Evolutionary conservation across 768 basidiomycete species (phyloP).

Genomic region (Termitomyces sp.): DNA sequence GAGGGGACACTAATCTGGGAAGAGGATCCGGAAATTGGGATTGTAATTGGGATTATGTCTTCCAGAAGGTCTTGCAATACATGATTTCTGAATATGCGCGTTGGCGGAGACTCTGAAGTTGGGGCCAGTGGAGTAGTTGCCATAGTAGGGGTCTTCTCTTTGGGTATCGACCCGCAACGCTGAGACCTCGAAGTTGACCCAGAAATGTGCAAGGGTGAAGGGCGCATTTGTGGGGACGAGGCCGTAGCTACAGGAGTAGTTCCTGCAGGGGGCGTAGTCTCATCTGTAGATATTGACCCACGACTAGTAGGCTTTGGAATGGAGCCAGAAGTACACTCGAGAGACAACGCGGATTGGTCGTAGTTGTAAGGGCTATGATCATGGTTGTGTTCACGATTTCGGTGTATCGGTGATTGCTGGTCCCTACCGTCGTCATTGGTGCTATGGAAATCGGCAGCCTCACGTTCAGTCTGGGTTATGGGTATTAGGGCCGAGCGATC

Average conservation of each 20-base stretch:
- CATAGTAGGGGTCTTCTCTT: neutral
- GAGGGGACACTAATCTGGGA: conserved; percentile 14
- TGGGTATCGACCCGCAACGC: neutral
- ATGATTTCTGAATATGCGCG: conserved; percentile 23
- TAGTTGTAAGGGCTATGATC: neutral
- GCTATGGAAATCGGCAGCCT: neutral
- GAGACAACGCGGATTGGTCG: neutral
- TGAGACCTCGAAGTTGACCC: neutral
- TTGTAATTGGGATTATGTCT: conserved; percentile 13
- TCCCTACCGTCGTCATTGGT: conserved; percentile 4
- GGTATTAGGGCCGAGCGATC: neutral
- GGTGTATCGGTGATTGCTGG: neutral
- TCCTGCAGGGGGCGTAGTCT: neutral
- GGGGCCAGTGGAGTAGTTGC: neutral
- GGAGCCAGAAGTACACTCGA: conserved; percentile 1
- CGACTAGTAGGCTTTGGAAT: neutral
- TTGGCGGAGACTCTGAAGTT: neutral
- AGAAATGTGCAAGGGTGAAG: neutral
- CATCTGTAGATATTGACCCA: neutral
- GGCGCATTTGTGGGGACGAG: neutral
- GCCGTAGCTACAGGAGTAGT: neutral
- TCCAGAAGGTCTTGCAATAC: conserved; percentile 47
- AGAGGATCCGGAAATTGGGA: neutral
- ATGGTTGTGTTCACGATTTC: neutral
- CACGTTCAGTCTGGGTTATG: conserved; percentile 9